phyloP scores from a whole-genome alignment of 192 early-diverging fungal species.

The Coemansia sp. region DNA sequence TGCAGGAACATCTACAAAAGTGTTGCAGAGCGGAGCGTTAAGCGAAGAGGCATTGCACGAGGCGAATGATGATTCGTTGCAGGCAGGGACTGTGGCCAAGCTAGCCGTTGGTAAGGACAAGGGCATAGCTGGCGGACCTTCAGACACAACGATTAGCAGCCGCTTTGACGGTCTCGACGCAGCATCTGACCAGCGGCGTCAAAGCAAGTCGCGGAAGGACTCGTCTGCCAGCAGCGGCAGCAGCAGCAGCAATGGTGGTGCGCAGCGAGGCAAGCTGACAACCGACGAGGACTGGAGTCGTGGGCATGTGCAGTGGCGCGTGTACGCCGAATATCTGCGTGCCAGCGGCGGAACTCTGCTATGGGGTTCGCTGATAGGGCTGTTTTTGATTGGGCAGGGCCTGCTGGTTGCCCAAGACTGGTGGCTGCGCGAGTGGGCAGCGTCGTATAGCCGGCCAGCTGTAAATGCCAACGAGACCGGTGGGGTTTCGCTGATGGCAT shows the following conservation, averaged over 20 bases:
- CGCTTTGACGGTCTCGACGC: constrained; percentile 25
- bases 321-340: constrained; percentile 74
- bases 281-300: constrained; percentile 75
- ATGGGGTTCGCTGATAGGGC: constrained; percentile 55
- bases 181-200: background rate
- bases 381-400: constrained; percentile 31
- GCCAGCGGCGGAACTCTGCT: constrained; percentile 65
- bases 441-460: constrained; percentile 24
- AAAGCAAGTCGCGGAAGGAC: background rate
- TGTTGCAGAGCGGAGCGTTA: constrained; percentile 32
- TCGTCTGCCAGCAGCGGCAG: background rate
- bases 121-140: constrained; percentile 14
- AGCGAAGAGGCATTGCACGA: constrained; percentile 36
- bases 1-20: constrained; percentile 51
- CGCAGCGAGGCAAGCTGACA: constrained; percentile 62
- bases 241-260: background rate
- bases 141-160: constrained; percentile 9
- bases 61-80: constrained; percentile 21
- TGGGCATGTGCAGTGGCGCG: constrained; percentile 70
- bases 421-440: constrained; percentile 53
- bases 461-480: background rate
- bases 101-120: constrained; percentile 35
- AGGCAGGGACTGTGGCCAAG: constrained; percentile 19
- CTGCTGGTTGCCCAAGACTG: constrained; percentile 46
- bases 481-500: background rate